These are phyloP conservation scores for Hymenoscyphus scutula DNA, from an alignment of 2,329 filamentous ascomycete species.

Conservation along the genomic window DNA sequence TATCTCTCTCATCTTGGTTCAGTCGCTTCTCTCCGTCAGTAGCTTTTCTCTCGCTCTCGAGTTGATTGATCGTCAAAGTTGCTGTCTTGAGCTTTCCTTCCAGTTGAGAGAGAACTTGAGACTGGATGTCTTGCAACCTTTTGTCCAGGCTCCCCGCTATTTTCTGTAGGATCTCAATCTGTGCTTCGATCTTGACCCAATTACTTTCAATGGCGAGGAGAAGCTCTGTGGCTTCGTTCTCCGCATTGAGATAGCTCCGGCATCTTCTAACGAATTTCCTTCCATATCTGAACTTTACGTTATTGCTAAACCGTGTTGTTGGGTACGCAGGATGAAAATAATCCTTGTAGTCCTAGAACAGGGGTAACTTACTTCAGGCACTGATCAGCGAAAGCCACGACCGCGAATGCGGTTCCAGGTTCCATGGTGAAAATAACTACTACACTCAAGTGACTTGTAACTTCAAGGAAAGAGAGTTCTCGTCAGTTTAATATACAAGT, in stretches of 20 bases:
- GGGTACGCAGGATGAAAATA: too few species aligned
- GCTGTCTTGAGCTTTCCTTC: slow-evolving; percentile 28
- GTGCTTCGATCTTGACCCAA: not conserved
- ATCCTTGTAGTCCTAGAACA: too few species aligned
- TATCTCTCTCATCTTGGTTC: not conserved
- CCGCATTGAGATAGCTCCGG: not conserved
- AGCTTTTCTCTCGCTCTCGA: slow-evolving; percentile 14
- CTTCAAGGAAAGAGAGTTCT: not conserved
- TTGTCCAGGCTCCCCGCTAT: slow-evolving; percentile 17
- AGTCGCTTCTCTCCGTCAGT: too few species aligned
- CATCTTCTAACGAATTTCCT: not conserved
- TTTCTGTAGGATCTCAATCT: not conserved
- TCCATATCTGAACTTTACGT: not conserved
- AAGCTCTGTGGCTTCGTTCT: not conserved
- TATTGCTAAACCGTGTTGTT: too few species aligned
- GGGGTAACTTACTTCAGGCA: not conserved
- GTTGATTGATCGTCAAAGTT: slow-evolving; percentile 18
- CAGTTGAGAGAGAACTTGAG: slow-evolving; percentile 21
- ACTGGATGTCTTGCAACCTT: slow-evolving; percentile 17
- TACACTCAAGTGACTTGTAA: too few species aligned
- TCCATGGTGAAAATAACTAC: not conserved
- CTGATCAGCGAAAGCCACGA: not conserved
- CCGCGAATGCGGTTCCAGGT: not conserved
- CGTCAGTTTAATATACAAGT: not conserved
- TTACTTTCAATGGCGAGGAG: not conserved